phyloP scores from a whole-genome alignment of 495 filamentous ascomycete genomes.

The Coniosporium apollinis region DNA sequence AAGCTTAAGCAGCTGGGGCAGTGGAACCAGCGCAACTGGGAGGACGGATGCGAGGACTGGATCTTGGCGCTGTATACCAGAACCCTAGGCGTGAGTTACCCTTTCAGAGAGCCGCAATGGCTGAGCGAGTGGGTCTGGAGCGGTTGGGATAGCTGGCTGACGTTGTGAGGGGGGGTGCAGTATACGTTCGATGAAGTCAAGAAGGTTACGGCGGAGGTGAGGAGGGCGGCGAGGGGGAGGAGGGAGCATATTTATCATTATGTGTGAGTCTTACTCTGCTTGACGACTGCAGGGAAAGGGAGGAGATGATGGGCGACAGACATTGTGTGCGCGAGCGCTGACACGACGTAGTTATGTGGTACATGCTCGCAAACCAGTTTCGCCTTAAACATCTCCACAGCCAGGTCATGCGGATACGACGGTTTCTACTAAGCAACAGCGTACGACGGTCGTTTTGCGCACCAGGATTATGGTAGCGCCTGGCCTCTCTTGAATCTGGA shows the following conservation, averaged over 20 bases:
- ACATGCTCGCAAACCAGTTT: constrained; percentile 2
- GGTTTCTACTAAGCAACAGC: too few relatives aligned
- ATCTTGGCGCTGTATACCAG: constrained; percentile 5
- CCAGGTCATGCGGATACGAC: too few relatives aligned
- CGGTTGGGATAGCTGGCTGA: too few relatives aligned
- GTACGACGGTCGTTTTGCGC: too few relatives aligned
- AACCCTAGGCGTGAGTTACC: constrained; percentile 6
- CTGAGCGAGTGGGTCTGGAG: too few relatives aligned
- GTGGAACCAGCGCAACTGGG: constrained; percentile 14
- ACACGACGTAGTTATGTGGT: background rate
- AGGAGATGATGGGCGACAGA: too few relatives aligned
- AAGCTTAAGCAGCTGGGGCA: constrained; percentile 11
- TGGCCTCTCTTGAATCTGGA: too few relatives aligned
- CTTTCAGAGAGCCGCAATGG: too few relatives aligned
- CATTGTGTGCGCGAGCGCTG: background rate
- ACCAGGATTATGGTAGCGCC: too few relatives aligned
- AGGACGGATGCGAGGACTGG: constrained; percentile 10
- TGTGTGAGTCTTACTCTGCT: background rate
- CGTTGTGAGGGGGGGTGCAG: too few relatives aligned
- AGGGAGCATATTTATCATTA: constrained; percentile 2
- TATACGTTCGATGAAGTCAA: too few relatives aligned
- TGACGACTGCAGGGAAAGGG: background rate
- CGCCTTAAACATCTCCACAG: too few relatives aligned
- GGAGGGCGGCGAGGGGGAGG: constrained; percentile 2
- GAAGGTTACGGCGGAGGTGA: constrained; percentile 6